Base-by-base conservation (phyloP, 139 green algal species). In the Coccomyxa sp. region DNA sequence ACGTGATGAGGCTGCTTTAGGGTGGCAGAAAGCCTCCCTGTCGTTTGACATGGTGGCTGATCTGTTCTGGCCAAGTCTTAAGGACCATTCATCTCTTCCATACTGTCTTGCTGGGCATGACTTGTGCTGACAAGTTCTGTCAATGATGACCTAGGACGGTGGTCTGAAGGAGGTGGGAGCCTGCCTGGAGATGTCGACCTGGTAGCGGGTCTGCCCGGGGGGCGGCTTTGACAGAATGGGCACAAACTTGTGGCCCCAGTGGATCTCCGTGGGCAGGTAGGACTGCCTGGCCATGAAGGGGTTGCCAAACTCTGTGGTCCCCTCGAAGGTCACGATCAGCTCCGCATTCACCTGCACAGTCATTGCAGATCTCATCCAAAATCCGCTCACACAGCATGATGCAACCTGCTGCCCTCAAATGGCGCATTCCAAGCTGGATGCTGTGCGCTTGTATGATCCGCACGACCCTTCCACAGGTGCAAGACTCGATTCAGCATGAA, bases 241-340 rank as follows among this genome's bases (percentile, higher is more conserved):
- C 27, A 40, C 38, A 64, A 91, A 91, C 74, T 87, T 54, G 84
- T 94, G 84, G 69, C 93, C 93, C 91, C 91, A 97, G 81, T 91
- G 85, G 14, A 97, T 89, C 81, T 97, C 91, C 10, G 70, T 74
- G 24, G 92, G 87, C 78, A 95, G 80, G 83, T 95, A 97, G 40
- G 86, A 93, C 81, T 89, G 89, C 8, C 92, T 84, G 0, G 88
- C 84, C 85, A 91, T 94, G 88, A 97, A 97, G 34, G 82, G 88
- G 76, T 95, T 90, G 70, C 90, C 93, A 79, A 94, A 84, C 88
- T 97, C 92, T 29, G 73, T 69, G 24, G 73, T 70, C 10, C 85
- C 92, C 82, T 95, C 91, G 77, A 97, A 95, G 0, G 89, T 91
- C 0, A 97, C 90, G 12, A 98, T 89, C 27, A 98, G 86, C 83